Evolutionary conservation across 2,329 filamentous ascomycete genomes (phyloP).

Genomic region (Periconia sp.): DNA sequence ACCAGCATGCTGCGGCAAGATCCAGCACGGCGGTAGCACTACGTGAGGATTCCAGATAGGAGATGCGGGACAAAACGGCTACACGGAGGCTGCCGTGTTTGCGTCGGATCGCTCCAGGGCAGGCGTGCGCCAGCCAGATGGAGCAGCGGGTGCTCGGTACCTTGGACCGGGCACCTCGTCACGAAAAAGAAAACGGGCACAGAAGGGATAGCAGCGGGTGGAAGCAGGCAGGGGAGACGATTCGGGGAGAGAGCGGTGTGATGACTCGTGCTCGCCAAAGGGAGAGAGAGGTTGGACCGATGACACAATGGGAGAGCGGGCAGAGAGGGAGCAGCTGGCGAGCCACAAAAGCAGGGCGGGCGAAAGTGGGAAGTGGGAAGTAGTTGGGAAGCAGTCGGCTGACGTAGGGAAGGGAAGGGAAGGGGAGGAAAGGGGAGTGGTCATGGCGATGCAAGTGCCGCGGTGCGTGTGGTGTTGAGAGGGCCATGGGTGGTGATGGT

Average conservation of each 20-base stretch:
- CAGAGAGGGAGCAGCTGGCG: constrained; percentile 30
- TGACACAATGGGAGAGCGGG: constrained; percentile 36
- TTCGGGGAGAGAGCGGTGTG: constrained; percentile 37
- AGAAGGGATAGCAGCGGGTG: constrained; percentile 22
- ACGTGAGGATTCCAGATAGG: constrained; percentile 23
- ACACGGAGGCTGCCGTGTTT: constrained; percentile 38
- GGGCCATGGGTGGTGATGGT: background rate
- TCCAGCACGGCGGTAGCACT: too few species aligned
- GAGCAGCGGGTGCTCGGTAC: constrained; percentile 27
- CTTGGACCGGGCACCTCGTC: constrained; percentile 31
- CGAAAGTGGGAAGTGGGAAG: constrained; percentile 18
- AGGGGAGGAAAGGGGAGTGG: background rate
- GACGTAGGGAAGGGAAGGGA: constrained; percentile 17
- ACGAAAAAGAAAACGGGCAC: constrained; percentile 38
- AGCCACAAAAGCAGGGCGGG: constrained; percentile 17
- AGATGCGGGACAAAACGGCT: constrained; percentile 32
- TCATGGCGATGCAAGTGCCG: constrained; percentile 17
- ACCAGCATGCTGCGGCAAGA: too few species aligned
- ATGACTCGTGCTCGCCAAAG: constrained; percentile 41
- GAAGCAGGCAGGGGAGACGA: constrained; percentile 31
- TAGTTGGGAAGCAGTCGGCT: constrained; percentile 30
- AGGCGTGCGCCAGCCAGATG: constrained; percentile 29
- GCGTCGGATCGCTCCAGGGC: constrained; percentile 26
- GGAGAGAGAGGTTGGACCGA: constrained; percentile 38
- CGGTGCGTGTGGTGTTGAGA: constrained; percentile 21